Evolutionary conservation across 2,329 filamentous ascomycete genomes (phyloP), one percentile per base, ranked within the genome.

Genomic region (Lecanicillium sp.): DNA sequence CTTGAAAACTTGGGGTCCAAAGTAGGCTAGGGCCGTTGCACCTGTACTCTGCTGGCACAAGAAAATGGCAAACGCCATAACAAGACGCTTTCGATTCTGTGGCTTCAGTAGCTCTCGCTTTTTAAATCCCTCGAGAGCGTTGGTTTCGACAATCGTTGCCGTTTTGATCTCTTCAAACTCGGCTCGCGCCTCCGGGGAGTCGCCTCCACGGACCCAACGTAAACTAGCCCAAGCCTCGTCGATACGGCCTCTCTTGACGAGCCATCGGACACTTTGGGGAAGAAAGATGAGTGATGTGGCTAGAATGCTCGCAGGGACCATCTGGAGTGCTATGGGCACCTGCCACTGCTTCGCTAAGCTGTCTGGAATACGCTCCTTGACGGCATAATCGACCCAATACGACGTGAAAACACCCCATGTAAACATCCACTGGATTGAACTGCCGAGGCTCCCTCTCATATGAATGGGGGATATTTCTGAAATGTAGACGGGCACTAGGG

Each of bases 261-360:
- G 60, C 70, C 70, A 74, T 13, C 69, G 57, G 1, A 67, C 60
- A 31, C 66, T 71, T 47, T 73, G 70, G 11, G 63, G 61, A 2
- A 73, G 49, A 1, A 64, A 65, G 9, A 71, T 48, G 58, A 70
- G 65, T 2, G 70, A 68, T 2, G 71, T 37, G 0, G 65, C 67
- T 33, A 73, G 64, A 1, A 71, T 43, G 2, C 53, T 63, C 1
- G 66, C 68, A 0, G 67, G 67, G 1, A 67, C 51, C 6, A 73
- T 56, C 45, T 73, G 70, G 4, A 75, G 55, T 1, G 67, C 71
- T 38, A 77, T 64, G 1, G 71, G 72, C 19, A 75, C 63, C 51
- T 74, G 71, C 73, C 71, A 77, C 53, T 76, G 71, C 6, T 6
- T 5, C 29, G 11, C 12, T 30, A 13, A 15, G 3, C 52, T 52